Conservation (phyloP, 441 rosid species). For the Daphne laureola region DNA sequence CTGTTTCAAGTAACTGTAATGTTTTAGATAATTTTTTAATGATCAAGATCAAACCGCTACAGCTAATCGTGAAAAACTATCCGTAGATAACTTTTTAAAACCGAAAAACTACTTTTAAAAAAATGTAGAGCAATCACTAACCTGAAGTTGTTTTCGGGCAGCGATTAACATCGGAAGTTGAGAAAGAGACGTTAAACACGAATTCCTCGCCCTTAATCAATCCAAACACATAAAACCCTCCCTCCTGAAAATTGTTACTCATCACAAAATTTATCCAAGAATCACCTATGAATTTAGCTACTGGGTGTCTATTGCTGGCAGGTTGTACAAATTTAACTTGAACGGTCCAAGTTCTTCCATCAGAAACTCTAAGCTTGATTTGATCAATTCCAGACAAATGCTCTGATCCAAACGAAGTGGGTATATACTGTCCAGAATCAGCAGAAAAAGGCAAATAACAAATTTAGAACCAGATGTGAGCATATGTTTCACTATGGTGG, state of each 20-base stretch:
- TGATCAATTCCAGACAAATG: constrained; percentile 3
- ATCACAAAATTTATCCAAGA: constrained; percentile 7
- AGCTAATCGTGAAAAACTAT: too few species aligned
- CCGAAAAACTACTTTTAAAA: too few species aligned
- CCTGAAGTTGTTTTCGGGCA: too few species aligned
- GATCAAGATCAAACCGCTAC: too few species aligned
- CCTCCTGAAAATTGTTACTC: constrained; percentile 4
- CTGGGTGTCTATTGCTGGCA: background rate
- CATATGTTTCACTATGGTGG: background rate
- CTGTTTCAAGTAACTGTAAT: too few species aligned
- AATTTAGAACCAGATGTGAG: background rate
- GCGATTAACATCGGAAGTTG: too few species aligned
- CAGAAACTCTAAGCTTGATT: constrained; percentile 4
- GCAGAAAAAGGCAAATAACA: background rate
- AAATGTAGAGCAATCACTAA: too few species aligned
- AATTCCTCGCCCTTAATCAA: constrained; percentile 6
- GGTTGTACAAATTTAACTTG: too few species aligned
- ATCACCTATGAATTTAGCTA: background rate
- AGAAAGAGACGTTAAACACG: constrained; percentile 2
- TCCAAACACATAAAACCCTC: constrained; percentile 7
- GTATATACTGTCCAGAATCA: constrained; percentile 5
- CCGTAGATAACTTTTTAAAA: too few species aligned
- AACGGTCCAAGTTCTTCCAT: constrained; percentile 8
- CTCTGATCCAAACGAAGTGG: background rate
- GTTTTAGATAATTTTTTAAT: too few species aligned